These are phyloP conservation scores for Cryptosporidium viatorum DNA, from an alignment of 169 alveolate genomes.

Conservation along the genomic window DNA sequence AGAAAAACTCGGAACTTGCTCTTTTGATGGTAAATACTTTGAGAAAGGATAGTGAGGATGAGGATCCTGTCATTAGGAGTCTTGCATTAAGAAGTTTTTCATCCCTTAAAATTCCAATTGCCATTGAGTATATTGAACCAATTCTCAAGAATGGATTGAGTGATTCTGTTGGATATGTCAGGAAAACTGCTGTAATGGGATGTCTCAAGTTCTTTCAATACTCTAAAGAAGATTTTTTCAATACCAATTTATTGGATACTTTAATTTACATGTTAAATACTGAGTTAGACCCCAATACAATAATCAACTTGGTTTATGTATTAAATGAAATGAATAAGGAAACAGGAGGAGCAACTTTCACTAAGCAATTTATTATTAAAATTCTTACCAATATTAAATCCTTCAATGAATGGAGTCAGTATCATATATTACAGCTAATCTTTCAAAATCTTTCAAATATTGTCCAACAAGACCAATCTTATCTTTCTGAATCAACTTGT, in stretches of 20 bases:
- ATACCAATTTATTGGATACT: conserved; percentile 77
- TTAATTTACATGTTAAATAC: conserved; percentile 80
- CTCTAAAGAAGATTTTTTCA: conserved; percentile 44
- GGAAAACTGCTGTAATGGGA: conserved; percentile 96
- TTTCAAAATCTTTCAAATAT: conserved; percentile 7
- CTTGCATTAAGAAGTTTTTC: conserved; percentile 97
- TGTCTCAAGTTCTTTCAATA: conserved; percentile 86
- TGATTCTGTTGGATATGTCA: conserved; percentile 95
- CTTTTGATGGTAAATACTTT: conserved; percentile 97
- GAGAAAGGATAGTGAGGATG: conserved; percentile 94
- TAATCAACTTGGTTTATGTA: conserved; percentile 91
- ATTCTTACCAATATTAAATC: conserved; percentile 86
- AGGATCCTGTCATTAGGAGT: conserved; percentile 97
- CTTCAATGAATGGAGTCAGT: conserved; percentile 98
- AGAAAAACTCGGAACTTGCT: conserved; percentile 95
- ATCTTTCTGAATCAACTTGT: neutral
- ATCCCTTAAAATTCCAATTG: conserved; percentile 91
- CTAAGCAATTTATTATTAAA: conserved; percentile 88
- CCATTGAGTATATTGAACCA: conserved; percentile 88
- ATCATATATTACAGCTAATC: conserved; percentile 85
- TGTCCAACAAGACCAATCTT: neutral
- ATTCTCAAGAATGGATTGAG: conserved; percentile 89
- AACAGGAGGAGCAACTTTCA: conserved; percentile 93
- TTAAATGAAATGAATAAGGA: conserved; percentile 92
- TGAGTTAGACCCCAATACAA: conserved; percentile 90